Base-by-base conservation (phyloP, 106 monocot species). In the Alisma plantagoaquatica region DNA sequence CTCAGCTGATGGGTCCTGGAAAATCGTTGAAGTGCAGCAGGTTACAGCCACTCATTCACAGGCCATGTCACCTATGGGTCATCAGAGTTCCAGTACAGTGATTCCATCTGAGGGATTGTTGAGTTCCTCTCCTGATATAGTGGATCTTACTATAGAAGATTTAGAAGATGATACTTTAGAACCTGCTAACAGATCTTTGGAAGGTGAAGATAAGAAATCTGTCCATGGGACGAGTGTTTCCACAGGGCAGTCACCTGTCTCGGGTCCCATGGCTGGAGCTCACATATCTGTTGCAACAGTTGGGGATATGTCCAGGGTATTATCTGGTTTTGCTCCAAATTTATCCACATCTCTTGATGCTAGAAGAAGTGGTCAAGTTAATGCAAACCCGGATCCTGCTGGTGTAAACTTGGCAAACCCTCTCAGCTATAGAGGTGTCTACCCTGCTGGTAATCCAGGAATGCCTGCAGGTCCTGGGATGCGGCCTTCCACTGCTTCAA, bases 351-450 rank as follows among this genome's bases (percentile, higher is more conserved):
- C 35, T 38, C 18, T 28, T 7, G 31, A 10, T 29, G 21, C n/a
- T n/a, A n/a, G 25, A 10, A 14, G 43, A 30, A 27, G 1, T 21
- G n/a, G 8, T 24, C 48, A 31, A 2, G 1, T 74, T 46, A 61
- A 47, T 8, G 69, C 71, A 20, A 60, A 75, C 62, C 32, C 73
- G 28, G 33, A 64, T 66, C 27, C 67, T n/a, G n/a, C n/a, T n/a
- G n/a, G n/a, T n/a, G n/a, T n/a, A n/a, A n/a, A n/a, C n/a, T n/a
- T n/a, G n/a, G n/a, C n/a, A n/a, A n/a, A n/a, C n/a, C n/a, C n/a
- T n/a, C n/a, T n/a, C n/a, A n/a, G n/a, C n/a, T n/a, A n/a, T n/a
- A n/a, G n/a, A n/a, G n/a, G n/a, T n/a, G n/a, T n/a, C n/a, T n/a
- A n/a, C 69, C 46, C 57, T 33, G 41, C 41, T 25, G 68, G 59